These are phyloP conservation scores for Ramaria sp. DNA, from an alignment of 768 basidiomycete genomes.

Conservation along the genomic window DNA sequence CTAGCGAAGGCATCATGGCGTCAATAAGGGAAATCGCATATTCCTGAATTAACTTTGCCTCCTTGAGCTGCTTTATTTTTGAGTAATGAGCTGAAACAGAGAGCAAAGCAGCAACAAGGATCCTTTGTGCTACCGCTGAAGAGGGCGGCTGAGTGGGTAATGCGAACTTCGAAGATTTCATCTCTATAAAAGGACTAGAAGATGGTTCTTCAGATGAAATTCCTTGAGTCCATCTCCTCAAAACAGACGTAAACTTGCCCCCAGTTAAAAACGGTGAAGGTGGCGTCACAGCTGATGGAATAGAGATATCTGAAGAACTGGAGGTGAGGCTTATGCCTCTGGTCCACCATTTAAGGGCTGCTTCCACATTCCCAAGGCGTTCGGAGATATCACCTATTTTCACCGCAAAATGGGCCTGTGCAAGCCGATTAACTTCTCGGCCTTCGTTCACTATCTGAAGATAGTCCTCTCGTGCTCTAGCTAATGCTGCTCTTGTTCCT, in stretches of 20 bases:
- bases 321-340: slow-evolving; percentile 38
- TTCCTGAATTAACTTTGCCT: slow-evolving; percentile 50
- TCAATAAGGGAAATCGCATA: slow-evolving; percentile 38
- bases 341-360: slow-evolving; percentile 61
- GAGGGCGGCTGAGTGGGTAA: background rate
- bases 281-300: background rate
- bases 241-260: background rate
- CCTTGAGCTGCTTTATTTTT: slow-evolving; percentile 38
- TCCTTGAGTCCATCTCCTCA: background rate
- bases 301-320: background rate
- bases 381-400: slow-evolving; percentile 60
- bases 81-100: slow-evolving; percentile 67
- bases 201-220: background rate
- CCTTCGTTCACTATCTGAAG: slow-evolving; percentile 22
- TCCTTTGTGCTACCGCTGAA: slow-evolving; percentile 37
- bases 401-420: slow-evolving; percentile 38
- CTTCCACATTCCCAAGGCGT: slow-evolving; percentile 38
- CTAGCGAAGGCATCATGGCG: slow-evolving; percentile 26
- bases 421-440: slow-evolving; percentile 29
- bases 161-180: background rate
- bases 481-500: slow-evolving; percentile 36
- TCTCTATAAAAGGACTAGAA: background rate
- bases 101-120: slow-evolving; percentile 46
- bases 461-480: slow-evolving; percentile 45
- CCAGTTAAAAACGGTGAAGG: background rate